A percentile compares a stretch with the other conserved stretches of the same genome.
These are phyloP conservation scores for Trichoderma atrobrunneum DNA, from an alignment of 2,329 filamentous ascomycete species.

Conservation along the genomic window DNA sequence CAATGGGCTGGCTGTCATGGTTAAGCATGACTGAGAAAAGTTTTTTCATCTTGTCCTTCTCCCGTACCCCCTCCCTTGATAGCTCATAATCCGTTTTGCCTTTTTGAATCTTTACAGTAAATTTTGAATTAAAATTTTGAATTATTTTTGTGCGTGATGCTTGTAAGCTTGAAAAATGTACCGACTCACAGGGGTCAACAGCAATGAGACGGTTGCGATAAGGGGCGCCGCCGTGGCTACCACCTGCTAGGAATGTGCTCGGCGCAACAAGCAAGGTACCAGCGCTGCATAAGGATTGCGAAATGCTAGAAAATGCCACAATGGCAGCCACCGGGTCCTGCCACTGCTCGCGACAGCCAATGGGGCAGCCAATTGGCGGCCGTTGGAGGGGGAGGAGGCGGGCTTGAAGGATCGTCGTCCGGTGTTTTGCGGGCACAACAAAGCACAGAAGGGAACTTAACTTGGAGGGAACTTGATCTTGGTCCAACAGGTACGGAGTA, in stretches of 20 bases:
- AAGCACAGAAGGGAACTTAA: no score
- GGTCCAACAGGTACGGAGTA: not conserved
- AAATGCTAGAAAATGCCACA: not conserved
- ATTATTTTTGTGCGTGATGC: not conserved
- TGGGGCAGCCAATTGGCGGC: not conserved
- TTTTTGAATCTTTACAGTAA: not conserved
- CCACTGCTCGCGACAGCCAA: not conserved
- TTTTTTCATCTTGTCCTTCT: not conserved
- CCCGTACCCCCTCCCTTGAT: not conserved
- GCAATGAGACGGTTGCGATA: not conserved
- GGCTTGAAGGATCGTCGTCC: not conserved
- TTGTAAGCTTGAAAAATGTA: not conserved
- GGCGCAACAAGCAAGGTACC: not conserved
- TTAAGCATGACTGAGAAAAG: constrained; percentile 1
- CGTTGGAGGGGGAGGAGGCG: not conserved
- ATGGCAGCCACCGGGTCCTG: not conserved
- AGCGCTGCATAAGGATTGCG: not conserved
- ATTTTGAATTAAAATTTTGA: not conserved
- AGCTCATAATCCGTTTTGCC: not conserved
- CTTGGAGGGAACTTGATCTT: not conserved
- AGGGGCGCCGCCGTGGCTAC: not conserved
- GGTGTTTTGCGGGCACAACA: not conserved
- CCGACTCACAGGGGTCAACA: not conserved
- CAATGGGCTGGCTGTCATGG: not conserved
- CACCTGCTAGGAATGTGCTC: constrained; percentile 1